These are phyloP conservation scores for Gossypium anomalum DNA, from an alignment of 345 rosid genomes.

Conservation along the genomic window DNA sequence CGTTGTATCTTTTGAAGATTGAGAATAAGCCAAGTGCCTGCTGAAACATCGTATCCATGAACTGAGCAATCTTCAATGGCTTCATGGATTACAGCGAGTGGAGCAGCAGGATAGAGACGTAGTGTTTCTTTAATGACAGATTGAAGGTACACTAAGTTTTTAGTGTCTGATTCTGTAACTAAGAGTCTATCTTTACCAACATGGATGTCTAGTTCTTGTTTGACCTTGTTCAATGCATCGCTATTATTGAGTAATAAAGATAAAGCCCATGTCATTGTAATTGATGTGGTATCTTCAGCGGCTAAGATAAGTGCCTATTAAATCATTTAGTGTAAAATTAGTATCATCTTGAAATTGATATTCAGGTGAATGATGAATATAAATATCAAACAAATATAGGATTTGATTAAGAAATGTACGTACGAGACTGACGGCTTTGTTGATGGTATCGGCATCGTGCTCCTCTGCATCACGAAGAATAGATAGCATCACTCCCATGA, in stretches of 20 bases:
- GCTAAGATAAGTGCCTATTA: slow-evolving; percentile 24
- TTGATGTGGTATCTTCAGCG: slow-evolving; percentile 24
- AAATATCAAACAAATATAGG: too few species aligned
- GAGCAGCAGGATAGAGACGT: slow-evolving; percentile 28
- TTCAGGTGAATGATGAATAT: too few species aligned
- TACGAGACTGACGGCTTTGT: slow-evolving; percentile 8
- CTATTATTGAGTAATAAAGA: slow-evolving; percentile 27
- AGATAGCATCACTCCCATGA: not conserved
- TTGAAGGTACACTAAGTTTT: slow-evolving; percentile 22
- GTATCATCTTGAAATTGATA: too few species aligned
- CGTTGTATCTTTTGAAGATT: too few species aligned
- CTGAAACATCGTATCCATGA: too few species aligned
- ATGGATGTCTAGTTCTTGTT: slow-evolving; percentile 24
- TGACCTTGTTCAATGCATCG: slow-evolving; percentile 13
- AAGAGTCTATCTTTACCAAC: slow-evolving; percentile 18
- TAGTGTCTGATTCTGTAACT: slow-evolving; percentile 26
- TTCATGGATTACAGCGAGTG: slow-evolving; percentile 25
- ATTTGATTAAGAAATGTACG: not conserved
- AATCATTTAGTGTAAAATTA: not conserved
- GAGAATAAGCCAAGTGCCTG: too few species aligned
- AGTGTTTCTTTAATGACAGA: not conserved
- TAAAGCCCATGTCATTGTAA: slow-evolving; percentile 28
- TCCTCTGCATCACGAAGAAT: not conserved
- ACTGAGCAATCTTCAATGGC: slow-evolving; percentile 13
- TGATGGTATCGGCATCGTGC: not conserved